Evolutionary conservation across 2,329 filamentous ascomycete genomes (phyloP).

Genomic region (Parasarocladium wereldwijsianum): DNA sequence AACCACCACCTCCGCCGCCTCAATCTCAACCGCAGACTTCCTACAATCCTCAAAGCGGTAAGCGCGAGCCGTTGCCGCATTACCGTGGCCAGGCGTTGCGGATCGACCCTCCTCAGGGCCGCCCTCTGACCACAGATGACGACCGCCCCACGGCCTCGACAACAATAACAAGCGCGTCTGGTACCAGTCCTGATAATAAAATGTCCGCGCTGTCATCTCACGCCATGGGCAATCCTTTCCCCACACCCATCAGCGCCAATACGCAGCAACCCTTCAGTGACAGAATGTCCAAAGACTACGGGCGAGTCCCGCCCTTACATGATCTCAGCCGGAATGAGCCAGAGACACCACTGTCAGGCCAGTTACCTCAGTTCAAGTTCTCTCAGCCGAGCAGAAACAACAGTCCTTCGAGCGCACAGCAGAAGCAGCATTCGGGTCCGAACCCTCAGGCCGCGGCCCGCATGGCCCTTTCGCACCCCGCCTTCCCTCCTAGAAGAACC

Average conservation of each 20-base stretch:
- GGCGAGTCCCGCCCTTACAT: conserved; percentile 45
- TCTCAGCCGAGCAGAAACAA: conserved; percentile 34
- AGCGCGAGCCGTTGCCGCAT: conserved; percentile 42
- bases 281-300: conserved; percentile 41
- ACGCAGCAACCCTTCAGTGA: conserved; percentile 30
- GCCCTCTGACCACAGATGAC: conserved; percentile 39
- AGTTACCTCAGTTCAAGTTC: conserved; percentile 42
- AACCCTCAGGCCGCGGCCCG: conserved; percentile 43
- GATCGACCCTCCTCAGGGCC: conserved; percentile 47
- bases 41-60: conserved; percentile 22
- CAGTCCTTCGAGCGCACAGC: conserved; percentile 27
- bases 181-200: conserved; percentile 45
- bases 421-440: conserved; percentile 19
- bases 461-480: conserved; percentile 40
- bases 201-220: conserved; percentile 39
- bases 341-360: conserved; percentile 33
- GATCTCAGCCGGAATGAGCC: conserved; percentile 41
- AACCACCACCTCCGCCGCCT: no score
- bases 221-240: conserved; percentile 39
- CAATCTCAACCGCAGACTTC: conserved; percentile 27
- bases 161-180: conserved; percentile 41
- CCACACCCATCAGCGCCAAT: conserved; percentile 48
- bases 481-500: conserved; percentile 34
- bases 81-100: conserved; percentile 48
- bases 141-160: conserved; percentile 45